Evolutionary conservation across 2,329 filamentous ascomycete species (phyloP).

Genomic region (Ophiognomonia clavigignenti-juglandacearum): DNA sequence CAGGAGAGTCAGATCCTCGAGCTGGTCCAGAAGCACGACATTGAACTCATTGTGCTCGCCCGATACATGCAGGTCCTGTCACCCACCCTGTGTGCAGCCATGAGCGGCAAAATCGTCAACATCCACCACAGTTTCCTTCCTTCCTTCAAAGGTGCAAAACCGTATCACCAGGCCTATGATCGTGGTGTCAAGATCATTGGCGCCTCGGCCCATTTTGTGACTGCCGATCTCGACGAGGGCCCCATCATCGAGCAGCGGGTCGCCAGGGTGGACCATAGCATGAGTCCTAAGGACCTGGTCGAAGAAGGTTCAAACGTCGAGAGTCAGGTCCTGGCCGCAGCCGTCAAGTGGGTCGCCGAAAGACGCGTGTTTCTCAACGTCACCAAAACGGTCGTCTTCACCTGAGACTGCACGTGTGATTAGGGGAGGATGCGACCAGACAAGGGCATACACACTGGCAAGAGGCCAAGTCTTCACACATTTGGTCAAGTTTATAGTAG

Average conservation of each 20-base stretch:
- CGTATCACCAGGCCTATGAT: conserved; percentile 84
- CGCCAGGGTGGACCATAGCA: conserved; percentile 68
- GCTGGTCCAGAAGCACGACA: conserved; percentile 60
- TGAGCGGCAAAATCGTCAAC: conserved; percentile 87
- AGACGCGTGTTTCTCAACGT: conserved; percentile 70
- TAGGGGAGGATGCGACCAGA: too few relatives aligned
- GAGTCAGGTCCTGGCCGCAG: conserved; percentile 74
- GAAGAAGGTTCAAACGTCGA: conserved; percentile 81
- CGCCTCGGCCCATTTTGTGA: conserved; percentile 82
- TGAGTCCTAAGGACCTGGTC: conserved; percentile 71
- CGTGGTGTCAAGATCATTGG: conserved; percentile 86
- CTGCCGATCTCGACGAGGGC: conserved; percentile 78
- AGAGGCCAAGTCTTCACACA: too few relatives aligned
- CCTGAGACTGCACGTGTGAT: too few relatives aligned
- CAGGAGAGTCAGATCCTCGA: conserved; percentile 70
- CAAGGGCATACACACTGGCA: too few relatives aligned
- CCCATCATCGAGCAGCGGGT: conserved; percentile 86
- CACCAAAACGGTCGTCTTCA: conserved; percentile 75
- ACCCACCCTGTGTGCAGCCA: conserved; percentile 67
- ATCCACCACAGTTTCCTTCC: conserved; percentile 87
- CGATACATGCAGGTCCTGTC: conserved; percentile 87
- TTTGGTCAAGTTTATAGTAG: too few relatives aligned
- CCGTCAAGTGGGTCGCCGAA: conserved; percentile 82
- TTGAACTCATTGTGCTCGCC: conserved; percentile 77
- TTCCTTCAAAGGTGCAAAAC: conserved; percentile 82